Evolutionary conservation across 441 rosid genomes (phyloP), one percentile per base, ranked within the genome.

Genomic region (Flueggea neowawraea): DNA sequence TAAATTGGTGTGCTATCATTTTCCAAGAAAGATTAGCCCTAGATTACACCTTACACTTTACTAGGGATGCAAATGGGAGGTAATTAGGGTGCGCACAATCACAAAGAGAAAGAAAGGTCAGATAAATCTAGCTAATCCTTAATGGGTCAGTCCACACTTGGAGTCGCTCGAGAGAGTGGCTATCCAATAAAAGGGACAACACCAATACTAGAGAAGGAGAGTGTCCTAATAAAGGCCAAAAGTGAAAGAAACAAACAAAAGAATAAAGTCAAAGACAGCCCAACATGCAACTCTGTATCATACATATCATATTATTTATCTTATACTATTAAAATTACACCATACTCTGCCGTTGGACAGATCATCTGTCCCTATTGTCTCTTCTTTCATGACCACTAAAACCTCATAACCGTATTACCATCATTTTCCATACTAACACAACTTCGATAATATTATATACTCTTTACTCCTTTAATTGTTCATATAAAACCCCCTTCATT

Each of bases 331-430:
- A 53, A 54, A 31, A 6, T 43, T 1, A 43, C 33, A 57, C 32
- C 63, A 64, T 61, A 61, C 51, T 66, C 79, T 76, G 86, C 78
- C 67, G 79, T 69, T 78, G 77, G 79, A 71, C 85, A 76, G 90
- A 83, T 86, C 63, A 81, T 69, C 81, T 74, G 90, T 83, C 87
- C 48, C 87, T 75, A 75, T 75, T 76, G 75, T 78, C 74, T 65
- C 77, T 61, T 66, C 65, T 55, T 47, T 60, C 60, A 22, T 22
- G 1, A 22, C 28, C 2, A 22, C 1, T 22, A 22, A 1, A 22
- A 22, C 28, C 28, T 22, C 28, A 22, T 22, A 22, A 22, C 28
- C 28, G 28, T 22, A 22, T 22, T 22, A 22, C 28, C 28, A 22
- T 22, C 28, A 22, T 22, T 22, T 2, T 22, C 28, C 28, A 22